Conservation (phyloP, 371 early-diverging fungal species). For the Mucor sp. region DNA sequence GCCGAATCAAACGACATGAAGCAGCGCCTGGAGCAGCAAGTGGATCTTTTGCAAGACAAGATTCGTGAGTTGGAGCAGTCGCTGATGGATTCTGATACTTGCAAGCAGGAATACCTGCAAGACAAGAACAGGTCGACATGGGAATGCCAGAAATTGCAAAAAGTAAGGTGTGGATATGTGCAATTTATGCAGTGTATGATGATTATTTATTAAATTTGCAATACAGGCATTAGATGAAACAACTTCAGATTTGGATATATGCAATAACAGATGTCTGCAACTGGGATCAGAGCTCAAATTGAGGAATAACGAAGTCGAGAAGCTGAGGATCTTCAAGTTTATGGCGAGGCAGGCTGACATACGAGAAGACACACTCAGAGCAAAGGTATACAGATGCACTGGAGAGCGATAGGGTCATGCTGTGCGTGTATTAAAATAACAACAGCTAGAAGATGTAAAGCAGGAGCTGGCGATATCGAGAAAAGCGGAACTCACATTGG, state of each 20-base stretch:
- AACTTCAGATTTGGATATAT: conserved; percentile 35
- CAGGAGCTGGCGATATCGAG: conserved; percentile 46
- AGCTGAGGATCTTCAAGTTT: conserved; percentile 43
- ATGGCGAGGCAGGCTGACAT: conserved; percentile 50
- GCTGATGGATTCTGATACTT: conserved; percentile 33
- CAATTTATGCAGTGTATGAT: not conserved
- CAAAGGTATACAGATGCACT: conserved; percentile 31
- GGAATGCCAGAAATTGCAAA: conserved; percentile 48
- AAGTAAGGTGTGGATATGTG: conserved; percentile 25
- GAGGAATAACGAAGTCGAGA: conserved; percentile 41
- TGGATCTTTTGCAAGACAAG: conserved; percentile 32
- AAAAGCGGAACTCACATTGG: conserved; percentile 41
- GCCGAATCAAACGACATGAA: conserved; percentile 32
- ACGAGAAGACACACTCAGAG: conserved; percentile 39
- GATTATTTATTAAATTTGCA: not conserved
- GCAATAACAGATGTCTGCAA: conserved; percentile 37
- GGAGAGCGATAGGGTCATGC: not conserved
- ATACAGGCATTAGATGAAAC: conserved; percentile 39
- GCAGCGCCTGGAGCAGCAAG: conserved; percentile 35
- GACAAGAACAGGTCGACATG: conserved; percentile 32
- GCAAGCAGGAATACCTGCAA: conserved; percentile 29
- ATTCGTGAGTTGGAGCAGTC: conserved; percentile 29
- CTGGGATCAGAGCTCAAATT: conserved; percentile 35
- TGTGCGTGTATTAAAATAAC: not conserved
- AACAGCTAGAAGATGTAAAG: conserved; percentile 45